Evolutionary conservation across 129 eudicot genomes (phyloP).

Genomic region (Lactuca sativa): DNA sequence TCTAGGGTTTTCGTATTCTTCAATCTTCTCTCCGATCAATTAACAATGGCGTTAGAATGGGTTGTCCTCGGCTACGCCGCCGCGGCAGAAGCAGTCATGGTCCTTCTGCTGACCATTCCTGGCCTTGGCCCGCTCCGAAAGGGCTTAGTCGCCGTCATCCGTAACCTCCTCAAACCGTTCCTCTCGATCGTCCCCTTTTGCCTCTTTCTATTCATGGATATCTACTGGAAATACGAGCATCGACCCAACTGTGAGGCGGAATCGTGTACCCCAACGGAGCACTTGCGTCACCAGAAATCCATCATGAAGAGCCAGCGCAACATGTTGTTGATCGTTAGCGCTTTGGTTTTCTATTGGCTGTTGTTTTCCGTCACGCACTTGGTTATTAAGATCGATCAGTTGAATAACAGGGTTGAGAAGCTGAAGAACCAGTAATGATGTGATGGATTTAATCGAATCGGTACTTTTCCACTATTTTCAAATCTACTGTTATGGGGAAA

Average conservation of each 20-base stretch:
- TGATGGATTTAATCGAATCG: neutral
- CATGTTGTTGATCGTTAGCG: conserved; percentile 60
- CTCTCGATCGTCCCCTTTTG: conserved; percentile 80
- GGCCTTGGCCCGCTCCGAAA: conserved; percentile 63
- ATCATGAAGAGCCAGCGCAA: conserved; percentile 74
- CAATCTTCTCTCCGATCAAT: neutral
- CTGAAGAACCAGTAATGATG: conserved; percentile 49
- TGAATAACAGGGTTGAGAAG: conserved; percentile 60
- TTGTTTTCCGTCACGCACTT: conserved; percentile 58
- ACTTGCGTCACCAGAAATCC: conserved; percentile 78
- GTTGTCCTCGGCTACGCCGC: conserved; percentile 78
- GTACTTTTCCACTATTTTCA: neutral
- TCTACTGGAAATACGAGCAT: conserved; percentile 83
- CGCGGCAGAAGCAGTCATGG: conserved; percentile 73
- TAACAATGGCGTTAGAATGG: conserved; percentile 81
- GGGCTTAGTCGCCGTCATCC: conserved; percentile 61
- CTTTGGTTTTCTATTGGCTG: conserved; percentile 74
- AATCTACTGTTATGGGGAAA: neutral
- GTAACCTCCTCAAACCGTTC: conserved; percentile 68
- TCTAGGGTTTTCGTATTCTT: conserved; percentile 26
- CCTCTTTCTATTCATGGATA: conserved; percentile 64
- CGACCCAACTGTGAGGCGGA: conserved; percentile 62
- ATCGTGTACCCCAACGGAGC: conserved; percentile 60
- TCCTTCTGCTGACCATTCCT: conserved; percentile 72
- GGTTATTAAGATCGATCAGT: conserved; percentile 50